Evolutionary conservation across 208 protist species (phyloP), one percentile per base, ranked within the genome.

Genomic region (Crithidia sp.): DNA sequence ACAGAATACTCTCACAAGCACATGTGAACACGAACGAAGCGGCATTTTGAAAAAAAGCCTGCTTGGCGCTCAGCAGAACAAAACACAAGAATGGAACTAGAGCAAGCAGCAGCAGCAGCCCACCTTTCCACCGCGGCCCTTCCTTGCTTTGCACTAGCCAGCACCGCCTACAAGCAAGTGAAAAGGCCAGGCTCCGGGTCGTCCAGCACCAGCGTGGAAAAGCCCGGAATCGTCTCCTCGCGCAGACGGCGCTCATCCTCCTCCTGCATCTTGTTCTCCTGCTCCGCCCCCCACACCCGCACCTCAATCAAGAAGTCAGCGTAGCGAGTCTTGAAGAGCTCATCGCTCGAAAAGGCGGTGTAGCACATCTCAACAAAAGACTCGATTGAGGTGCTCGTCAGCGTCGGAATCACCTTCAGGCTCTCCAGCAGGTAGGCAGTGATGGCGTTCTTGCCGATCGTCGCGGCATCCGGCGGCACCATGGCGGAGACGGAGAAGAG

Each of bases 301-400:
- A 91, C 83, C 65, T 96, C 92, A 59, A 96, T 91, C 9, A 96
- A 73, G 63, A 96, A 95, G 62, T 96, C 92, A 1, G 92, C 84
- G 57, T 95, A 85, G 19, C 67, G 62, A 2, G 76, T 81, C 28
- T 74, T 60, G 64, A 96, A 95, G 56, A 64, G 65, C 36, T 71
- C 50, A 7, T 83, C 72, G 43, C 89, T 76, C 2, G 41, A 60
- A 56, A 78, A 89, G 7, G 47, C 68, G 2, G 78, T 63, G 70
- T 91, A 96, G 71, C 85, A 84, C 45, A 61, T 61, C 4, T 80
- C 61, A 3, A 95, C 71, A 74, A 96, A 95, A 0, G 55, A 57
- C 12, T 63, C 50, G 39, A 96, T 87, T n/a, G 81, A 71, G 2
- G 73, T 59, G 7, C 49, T 47, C 14, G 81, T 88, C 60, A 95